Conservation (phyloP, 345 rosid species). For the Trapa incisa region DNA sequence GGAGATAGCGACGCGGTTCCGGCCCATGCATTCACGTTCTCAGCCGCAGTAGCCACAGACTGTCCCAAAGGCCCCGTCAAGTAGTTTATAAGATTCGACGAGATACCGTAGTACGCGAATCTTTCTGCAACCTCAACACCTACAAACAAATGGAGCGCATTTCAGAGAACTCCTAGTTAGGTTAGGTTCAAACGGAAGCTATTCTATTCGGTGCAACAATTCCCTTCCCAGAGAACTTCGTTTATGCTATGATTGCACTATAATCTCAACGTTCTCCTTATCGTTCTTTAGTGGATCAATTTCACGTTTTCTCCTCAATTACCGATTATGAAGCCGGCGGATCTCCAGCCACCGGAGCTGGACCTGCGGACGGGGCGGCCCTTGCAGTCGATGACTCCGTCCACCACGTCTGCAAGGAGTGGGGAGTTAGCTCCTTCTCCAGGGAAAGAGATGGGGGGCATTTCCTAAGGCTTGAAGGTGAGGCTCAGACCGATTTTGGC, state of each 20-base stretch:
- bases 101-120: conserved; percentile 36
- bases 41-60: conserved; percentile 52
- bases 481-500: background rate
- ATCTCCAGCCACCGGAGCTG: conserved; percentile 34
- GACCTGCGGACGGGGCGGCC: conserved; percentile 17
- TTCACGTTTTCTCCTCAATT: background rate
- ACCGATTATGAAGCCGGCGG: conserved; percentile 33
- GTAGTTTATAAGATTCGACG: conserved; percentile 43
- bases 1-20: conserved; percentile 46
- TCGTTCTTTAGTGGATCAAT: background rate
- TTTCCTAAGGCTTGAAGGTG: background rate
- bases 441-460: background rate
- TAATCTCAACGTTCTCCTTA: background rate
- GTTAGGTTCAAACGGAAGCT: background rate
- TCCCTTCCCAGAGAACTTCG: background rate
- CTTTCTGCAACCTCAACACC: conserved; percentile 41
- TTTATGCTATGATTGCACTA: background rate
- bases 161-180: background rate
- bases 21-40: conserved; percentile 40
- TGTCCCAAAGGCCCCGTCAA: conserved; percentile 53
- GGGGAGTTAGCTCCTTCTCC: conserved; percentile 19
- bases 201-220: background rate
- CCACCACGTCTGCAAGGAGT: conserved; percentile 8
- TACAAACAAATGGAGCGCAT: background rate
- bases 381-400: conserved; percentile 18